Base-by-base conservation (phyloP, 208 protist species). In the Trypanosoma mega region DNA sequence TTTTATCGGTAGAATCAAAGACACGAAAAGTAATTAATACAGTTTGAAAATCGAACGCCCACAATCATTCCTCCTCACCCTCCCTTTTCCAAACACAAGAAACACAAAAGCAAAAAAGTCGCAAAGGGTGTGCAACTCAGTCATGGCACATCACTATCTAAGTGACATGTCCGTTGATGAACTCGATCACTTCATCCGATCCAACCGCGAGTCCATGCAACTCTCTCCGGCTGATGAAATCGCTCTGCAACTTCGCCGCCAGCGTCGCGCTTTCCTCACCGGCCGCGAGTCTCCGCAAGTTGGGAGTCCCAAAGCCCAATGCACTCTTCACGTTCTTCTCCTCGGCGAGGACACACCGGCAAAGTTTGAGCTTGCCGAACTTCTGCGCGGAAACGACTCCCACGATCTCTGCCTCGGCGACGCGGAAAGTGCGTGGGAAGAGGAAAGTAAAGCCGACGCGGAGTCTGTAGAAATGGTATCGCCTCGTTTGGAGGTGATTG, bases 171-270 rank as follows among this genome's bases (percentile, higher is more conserved):
- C 48, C 3, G 12, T 60, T 4, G 50, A 37, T n/a, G 45, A 60
- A 48, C 55, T 58, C 5, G 63, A 68, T 12, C 3, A 45, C 26
- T 68, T 68, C 45, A 27, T 54, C 11, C 18, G 43, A 3, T 12
- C 14, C 2, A 48, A 74, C 41, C 24, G 48, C 3, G 54, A 51
- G 8, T 51, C 39, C 30, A 56, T 63, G 41, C 43, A 57, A n/a
- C 39, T 57, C 1, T 55, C 68, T 24, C 60, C 51, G 12, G 67
- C 73, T 24, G 71, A 81, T n/a, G 29, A 72, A 16, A 77, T 79
- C 29, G 63, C 67, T 7, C 55, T 82, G 29, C 76, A 72, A 45
- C 36, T 84, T 47, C 68, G 65, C 6, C 56, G 68, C 2, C 63
- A 79, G 52, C 68, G 72, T 18, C 68, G 53, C n/a, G 76, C 71